phyloP scores from a whole-genome alignment of 2,329 filamentous ascomycete genomes.

The Phaeoacremonium minimum region DNA sequence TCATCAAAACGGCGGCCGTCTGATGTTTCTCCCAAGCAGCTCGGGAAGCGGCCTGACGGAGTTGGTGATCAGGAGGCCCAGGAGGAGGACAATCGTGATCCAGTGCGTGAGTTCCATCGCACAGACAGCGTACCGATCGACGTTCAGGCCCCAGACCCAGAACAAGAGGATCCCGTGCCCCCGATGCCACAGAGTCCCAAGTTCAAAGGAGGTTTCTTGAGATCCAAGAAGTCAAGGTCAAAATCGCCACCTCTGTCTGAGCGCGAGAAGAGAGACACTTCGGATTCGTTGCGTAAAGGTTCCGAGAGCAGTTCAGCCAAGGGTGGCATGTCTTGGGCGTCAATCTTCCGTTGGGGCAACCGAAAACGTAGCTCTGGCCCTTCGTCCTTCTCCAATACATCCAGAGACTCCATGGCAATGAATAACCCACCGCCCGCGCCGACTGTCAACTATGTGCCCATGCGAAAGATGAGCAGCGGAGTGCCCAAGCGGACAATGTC shows the following conservation, averaged over 20 bases:
- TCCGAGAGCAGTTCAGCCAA: slow-evolving; percentile 49
- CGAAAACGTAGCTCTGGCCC: slow-evolving; percentile 54
- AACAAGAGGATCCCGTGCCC: slow-evolving; percentile 10
- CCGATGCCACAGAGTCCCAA: slow-evolving; percentile 25
- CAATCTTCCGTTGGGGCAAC: slow-evolving; percentile 69
- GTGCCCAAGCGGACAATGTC: slow-evolving; percentile 78
- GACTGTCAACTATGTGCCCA: slow-evolving; percentile 23
- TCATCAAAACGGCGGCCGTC: slow-evolving; percentile 49
- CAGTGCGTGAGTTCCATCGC: slow-evolving; percentile 36
- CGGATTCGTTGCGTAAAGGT: slow-evolving; percentile 45
- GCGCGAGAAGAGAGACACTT: slow-evolving; percentile 39
- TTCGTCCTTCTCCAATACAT: slow-evolving; percentile 88
- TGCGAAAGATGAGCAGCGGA: slow-evolving; percentile 30
- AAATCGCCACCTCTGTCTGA: slow-evolving; percentile 40
- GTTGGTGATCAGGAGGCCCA: slow-evolving; percentile 10
- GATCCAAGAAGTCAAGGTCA: slow-evolving; percentile 42
- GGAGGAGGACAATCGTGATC: slow-evolving; percentile 8
- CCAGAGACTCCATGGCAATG: slow-evolving; percentile 74
- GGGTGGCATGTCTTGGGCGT: slow-evolving; percentile 55
- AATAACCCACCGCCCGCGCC: slow-evolving; percentile 28
- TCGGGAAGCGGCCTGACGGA: slow-evolving; percentile 19
- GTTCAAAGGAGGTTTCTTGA: slow-evolving; percentile 32
- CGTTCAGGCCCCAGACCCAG: slow-evolving; percentile 10
- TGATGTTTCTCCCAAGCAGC: slow-evolving; percentile 23
- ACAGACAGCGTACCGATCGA: slow-evolving; percentile 41